Evolutionary conservation across 1,139 yeast species (phyloP).

Genomic region (Taphrina deformans): DNA sequence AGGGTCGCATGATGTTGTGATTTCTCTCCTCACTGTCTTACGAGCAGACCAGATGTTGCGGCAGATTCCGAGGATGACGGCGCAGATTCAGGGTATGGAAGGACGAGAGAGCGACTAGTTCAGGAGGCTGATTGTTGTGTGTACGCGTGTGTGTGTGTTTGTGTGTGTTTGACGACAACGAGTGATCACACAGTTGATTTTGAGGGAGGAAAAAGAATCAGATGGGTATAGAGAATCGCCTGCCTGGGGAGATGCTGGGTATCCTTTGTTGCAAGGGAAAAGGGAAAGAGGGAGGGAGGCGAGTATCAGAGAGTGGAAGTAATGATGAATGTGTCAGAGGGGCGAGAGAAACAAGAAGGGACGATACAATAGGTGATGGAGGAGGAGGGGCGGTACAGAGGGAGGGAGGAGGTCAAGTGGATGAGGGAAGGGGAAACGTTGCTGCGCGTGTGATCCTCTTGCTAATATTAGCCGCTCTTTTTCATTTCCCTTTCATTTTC

Average conservation of each 20-base stretch:
- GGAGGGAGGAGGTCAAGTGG: not conserved
- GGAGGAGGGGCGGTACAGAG: not conserved
- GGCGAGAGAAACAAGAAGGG: no score
- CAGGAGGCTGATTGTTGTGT: no score
- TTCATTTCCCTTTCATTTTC: no score
- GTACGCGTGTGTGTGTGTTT: no score
- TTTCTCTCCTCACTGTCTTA: not conserved
- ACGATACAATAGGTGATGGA: not conserved
- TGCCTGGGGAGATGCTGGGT: not conserved
- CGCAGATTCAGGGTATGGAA: no score
- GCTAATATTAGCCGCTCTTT: not conserved
- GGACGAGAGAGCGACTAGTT: no score
- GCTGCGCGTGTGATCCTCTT: not conserved
- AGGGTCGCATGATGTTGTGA: slow-evolving; percentile 2
- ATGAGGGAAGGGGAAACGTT: not conserved
- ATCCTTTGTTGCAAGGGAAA: not conserved
- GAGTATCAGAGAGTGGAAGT: not conserved
- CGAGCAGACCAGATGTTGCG: not conserved
- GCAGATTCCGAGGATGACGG: no score
- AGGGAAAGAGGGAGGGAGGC: not conserved
- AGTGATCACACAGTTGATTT: no score
- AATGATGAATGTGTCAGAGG: no score
- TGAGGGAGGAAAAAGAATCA: no score
- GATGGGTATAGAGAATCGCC: not conserved
- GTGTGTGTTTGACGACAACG: no score